Evolutionary conservation across 2,329 filamentous ascomycete genomes (phyloP), one percentile per base, ranked within the genome.

Genomic region (Thyridium curvatum): DNA sequence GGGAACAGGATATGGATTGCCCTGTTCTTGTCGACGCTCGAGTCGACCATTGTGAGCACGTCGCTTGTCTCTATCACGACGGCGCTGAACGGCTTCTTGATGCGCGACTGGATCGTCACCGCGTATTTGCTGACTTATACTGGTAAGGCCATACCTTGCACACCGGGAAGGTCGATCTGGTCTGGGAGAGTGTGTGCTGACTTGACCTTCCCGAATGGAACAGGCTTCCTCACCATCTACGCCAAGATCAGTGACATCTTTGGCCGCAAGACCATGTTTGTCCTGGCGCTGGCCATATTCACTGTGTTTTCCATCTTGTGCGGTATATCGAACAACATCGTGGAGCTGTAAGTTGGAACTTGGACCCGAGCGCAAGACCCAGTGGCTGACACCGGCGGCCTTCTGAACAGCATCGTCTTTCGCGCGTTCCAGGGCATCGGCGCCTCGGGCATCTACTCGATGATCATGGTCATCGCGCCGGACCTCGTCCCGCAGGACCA

Each of bases 341-440:
- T 44, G 4, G 51, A 58, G 17, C 44, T 60, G 59, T 56, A 44
- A 17, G 51, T 35, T n/a, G n/a, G n/a, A n/a, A n/a, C n/a, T n/a
- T n/a, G n/a, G n/a, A n/a, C n/a, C n/a, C n/a, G n/a, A n/a, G n/a
- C n/a, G n/a, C n/a, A n/a, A 26, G 21, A 10, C 21, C 6, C 6
- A 10, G 21, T 26, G 10, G 10, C 21, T 26, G 21, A 26, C 21
- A n/a, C n/a, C n/a, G n/a, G 21, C 6, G 10, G 21, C 10, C 10
- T 26, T 6, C 10, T 10, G 21, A 6, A 12, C 35, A 79, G 76
- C 2, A 79, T 82, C 35, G 49, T 75, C 12, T 80, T 67, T 41
- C 71, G 77, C 15, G 72, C 73, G 1, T 69, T 80, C 12, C 77
- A 80, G 41, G 77, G 77, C 4, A 54, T 71, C 2, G 68, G 68